Evolutionary conservation across 192 early-diverging fungal genomes (phyloP), one percentile per base, ranked within the genome.

Genomic region (Coemansia sp.): DNA sequence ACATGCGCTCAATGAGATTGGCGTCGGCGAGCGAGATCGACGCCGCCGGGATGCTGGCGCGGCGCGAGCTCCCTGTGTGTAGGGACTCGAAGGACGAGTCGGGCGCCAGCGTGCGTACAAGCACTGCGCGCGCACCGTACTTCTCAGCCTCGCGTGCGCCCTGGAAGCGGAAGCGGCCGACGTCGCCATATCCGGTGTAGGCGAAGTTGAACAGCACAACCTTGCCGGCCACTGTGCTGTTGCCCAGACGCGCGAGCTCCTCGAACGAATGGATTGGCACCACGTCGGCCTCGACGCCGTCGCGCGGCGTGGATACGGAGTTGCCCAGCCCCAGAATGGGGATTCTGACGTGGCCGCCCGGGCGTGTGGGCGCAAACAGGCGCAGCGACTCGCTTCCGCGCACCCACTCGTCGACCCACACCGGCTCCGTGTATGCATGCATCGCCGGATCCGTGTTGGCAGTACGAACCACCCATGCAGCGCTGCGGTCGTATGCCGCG

Each of bases 21-120:
- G 82, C 84, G 47, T 87, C 85, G 17, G 84, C 82, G 15, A 63
- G 53, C n/a, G 80, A 78, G 37, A 87, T 65, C 19, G 85, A 71
- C 2, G 84, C 85, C 0, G 82, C 82, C 4, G 85, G 85, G 55
- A 87, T 87, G 9, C 45, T 55, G 25, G 82, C 77, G 3, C 75
- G 65, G 9, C 30, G 11, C 40, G 82, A 81, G 63, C 52, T 74
- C 15, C 85, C 85, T 6, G 85, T 84, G 47, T 87, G 85, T n/a
- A 82, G 75, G 28, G 81, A 70, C 20, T 68, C 60, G 30, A 85
- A 67, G 14, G 82, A 72, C 10, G 75, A 68, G 64, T 74, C 78
- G 5, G 76, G 76, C 27, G 76, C 56, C 27, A 83, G 57, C 5
- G 85, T 81, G 4, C 82, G 79, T 4, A 87, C 81, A 14, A 87